phyloP scores from a whole-genome alignment of 345 rosid genomes.

The Salix viminalis region DNA sequence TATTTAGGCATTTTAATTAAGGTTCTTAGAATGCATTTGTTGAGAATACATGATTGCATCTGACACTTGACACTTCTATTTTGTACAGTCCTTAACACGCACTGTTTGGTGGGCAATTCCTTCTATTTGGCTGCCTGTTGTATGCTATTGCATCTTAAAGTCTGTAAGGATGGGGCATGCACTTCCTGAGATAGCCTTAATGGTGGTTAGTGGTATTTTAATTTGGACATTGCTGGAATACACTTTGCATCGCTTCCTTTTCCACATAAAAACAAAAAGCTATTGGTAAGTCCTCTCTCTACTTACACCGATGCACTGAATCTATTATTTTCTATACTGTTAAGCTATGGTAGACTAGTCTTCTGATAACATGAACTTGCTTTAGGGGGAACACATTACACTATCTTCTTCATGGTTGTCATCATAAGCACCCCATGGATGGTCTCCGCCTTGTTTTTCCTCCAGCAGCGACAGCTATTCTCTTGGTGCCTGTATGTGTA shows the following conservation, averaged over 20 bases:
- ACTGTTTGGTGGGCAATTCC: conserved; percentile 99
- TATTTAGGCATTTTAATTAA: neutral
- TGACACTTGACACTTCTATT: neutral
- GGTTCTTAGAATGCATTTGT: neutral
- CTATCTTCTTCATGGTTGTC: conserved; percentile 88
- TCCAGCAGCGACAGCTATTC: conserved; percentile 72
- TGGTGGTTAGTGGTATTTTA: conserved; percentile 62
- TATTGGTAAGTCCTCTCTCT: conserved; percentile 64
- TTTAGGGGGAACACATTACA: conserved; percentile 71
- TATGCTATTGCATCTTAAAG: conserved; percentile 53
- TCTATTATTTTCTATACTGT: neutral
- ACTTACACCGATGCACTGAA: neutral
- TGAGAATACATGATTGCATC: conserved; percentile 1
- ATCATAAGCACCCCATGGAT: conserved; percentile 92
- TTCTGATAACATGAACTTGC: conserved; percentile 6
- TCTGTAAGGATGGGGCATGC: conserved; percentile 66
- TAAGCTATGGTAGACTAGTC: neutral
- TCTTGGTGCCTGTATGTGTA: conserved; percentile 53
- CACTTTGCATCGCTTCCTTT: conserved; percentile 87
- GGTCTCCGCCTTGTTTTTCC: conserved; percentile 82
- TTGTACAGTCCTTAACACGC: conserved; percentile 70
- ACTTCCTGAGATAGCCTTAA: conserved; percentile 42
- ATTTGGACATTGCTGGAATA: conserved; percentile 90
- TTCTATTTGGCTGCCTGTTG: conserved; percentile 82
- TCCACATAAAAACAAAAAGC: conserved; percentile 78